phyloP scores from a whole-genome alignment of 2,329 filamentous ascomycete species.

The Hysterium pulicare region DNA sequence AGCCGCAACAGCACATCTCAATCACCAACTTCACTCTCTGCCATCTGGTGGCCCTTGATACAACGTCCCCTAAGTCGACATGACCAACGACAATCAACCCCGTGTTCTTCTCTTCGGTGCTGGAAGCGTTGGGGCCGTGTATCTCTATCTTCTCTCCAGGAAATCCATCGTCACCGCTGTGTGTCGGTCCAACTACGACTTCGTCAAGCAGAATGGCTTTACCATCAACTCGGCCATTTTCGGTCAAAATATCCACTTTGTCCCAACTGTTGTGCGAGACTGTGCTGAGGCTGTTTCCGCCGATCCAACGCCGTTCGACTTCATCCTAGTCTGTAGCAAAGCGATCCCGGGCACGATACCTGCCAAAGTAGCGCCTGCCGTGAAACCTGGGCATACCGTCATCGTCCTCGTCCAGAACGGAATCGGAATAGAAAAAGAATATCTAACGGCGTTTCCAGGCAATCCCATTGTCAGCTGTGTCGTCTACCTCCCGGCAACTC shows the following conservation, averaged over 20 bases:
- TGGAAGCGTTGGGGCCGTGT: constrained; percentile 43
- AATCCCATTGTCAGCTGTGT: constrained; percentile 56
- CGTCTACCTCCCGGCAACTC: constrained; percentile 52
- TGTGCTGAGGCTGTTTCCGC: constrained; percentile 34
- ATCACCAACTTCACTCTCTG: no score
- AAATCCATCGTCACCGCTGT: constrained; percentile 42
- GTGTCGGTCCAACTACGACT: constrained; percentile 46
- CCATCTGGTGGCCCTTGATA: no score
- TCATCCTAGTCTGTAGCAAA: constrained; percentile 48
- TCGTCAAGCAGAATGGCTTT: constrained; percentile 41
- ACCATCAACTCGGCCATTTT: constrained; percentile 39
- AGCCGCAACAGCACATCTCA: no score
- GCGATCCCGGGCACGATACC: constrained; percentile 40
- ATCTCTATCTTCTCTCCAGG: constrained; percentile 41
- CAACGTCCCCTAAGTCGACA: no score
- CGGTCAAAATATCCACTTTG: constrained; percentile 31
- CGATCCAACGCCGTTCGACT: constrained; percentile 39
- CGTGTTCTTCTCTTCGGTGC: constrained; percentile 40
- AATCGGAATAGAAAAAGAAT: constrained; percentile 58
- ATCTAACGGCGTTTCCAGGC: constrained; percentile 46
- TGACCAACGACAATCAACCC: neutral
- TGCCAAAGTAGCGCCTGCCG: constrained; percentile 38
- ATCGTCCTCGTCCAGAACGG: constrained; percentile 63
- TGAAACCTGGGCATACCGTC: constrained; percentile 43
- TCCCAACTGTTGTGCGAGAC: constrained; percentile 32